These are phyloP conservation scores for Fonsecaea monophora DNA, from an alignment of 2,329 filamentous ascomycete species.

Conservation along the genomic window DNA sequence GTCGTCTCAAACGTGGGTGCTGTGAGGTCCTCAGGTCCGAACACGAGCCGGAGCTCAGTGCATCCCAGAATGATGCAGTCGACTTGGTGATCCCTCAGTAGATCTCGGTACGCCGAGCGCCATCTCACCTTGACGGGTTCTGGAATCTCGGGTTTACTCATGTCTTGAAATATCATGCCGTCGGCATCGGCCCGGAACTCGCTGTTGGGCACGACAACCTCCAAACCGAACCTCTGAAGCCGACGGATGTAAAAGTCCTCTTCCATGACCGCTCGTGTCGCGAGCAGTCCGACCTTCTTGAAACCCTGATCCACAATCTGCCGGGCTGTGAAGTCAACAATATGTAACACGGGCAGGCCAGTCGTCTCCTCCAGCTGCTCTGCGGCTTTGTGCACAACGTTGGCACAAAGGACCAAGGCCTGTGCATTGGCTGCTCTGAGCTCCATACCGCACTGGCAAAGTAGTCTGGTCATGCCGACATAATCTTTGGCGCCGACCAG, in stretches of 20 bases:
- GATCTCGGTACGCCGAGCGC: constrained; percentile 8
- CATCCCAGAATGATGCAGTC: constrained; percentile 26
- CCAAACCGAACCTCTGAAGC: constrained; percentile 20
- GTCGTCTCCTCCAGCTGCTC: constrained; percentile 9
- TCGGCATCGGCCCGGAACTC: constrained; percentile 13
- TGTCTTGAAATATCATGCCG: constrained; percentile 26
- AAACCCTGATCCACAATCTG: constrained; percentile 8
- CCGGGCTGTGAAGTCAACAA: constrained; percentile 26
- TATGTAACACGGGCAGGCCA: constrained; percentile 28
- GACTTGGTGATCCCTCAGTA: constrained; percentile 14
- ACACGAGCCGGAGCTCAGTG: constrained; percentile 27
- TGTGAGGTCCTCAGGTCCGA: constrained; percentile 6
- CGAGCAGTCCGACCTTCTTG: constrained; percentile 29
- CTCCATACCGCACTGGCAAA: constrained; percentile 9
- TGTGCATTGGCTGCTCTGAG: constrained; percentile 24
- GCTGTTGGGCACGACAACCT: constrained; percentile 21
- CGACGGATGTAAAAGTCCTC: constrained; percentile 27
- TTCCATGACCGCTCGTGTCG: constrained; percentile 31
- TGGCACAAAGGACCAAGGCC: constrained; percentile 24
- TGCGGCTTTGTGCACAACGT: constrained; percentile 29
- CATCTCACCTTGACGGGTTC: constrained; percentile 5
- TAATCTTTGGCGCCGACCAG: constrained; percentile 11
- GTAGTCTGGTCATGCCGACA: constrained; percentile 19
- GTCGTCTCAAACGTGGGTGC: constrained; percentile 22
- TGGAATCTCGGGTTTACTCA: constrained; percentile 18